phyloP scores from a whole-genome alignment of 1,139 yeast species.

The Pichia sp. region DNA sequence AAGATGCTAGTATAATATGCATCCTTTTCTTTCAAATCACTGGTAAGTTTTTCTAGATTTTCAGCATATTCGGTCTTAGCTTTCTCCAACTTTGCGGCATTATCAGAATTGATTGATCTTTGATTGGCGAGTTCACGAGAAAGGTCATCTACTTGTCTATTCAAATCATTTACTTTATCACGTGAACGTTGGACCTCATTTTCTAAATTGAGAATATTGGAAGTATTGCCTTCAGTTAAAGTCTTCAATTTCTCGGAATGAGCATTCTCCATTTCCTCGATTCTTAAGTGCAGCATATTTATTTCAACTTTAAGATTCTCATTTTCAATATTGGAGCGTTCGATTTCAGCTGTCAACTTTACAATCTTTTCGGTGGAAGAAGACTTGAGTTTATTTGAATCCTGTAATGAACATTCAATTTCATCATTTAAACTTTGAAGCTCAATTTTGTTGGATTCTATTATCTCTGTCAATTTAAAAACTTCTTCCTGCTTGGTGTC shows the following conservation, averaged over 20 bases:
- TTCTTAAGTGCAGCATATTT: neutral
- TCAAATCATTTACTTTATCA: neutral
- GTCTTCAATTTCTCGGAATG: neutral
- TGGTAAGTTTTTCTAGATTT: neutral
- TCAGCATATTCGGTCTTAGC: neutral
- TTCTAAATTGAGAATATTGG: neutral
- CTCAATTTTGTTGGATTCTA: too few species aligned
- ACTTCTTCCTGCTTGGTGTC: constrained; percentile 8
- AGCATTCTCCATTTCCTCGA: neutral
- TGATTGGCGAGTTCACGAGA: neutral
- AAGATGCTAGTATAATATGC: too few species aligned
- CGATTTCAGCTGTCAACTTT: too few species aligned
- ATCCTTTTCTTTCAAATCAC: too few species aligned
- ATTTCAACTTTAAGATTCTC: neutral
- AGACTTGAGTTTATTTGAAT: neutral
- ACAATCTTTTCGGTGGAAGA: too few species aligned
- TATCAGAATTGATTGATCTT: neutral
- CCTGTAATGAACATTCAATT: neutral
- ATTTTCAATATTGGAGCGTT: neutral
- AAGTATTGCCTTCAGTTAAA: neutral
- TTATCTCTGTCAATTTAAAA: neutral
- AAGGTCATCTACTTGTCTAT: neutral
- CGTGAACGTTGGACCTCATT: neutral
- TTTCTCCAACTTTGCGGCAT: neutral
- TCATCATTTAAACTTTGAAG: too few species aligned